Conservation (phyloP, 2,329 filamentous ascomycete species). For the Dothiorella sarmentorum region DNA sequence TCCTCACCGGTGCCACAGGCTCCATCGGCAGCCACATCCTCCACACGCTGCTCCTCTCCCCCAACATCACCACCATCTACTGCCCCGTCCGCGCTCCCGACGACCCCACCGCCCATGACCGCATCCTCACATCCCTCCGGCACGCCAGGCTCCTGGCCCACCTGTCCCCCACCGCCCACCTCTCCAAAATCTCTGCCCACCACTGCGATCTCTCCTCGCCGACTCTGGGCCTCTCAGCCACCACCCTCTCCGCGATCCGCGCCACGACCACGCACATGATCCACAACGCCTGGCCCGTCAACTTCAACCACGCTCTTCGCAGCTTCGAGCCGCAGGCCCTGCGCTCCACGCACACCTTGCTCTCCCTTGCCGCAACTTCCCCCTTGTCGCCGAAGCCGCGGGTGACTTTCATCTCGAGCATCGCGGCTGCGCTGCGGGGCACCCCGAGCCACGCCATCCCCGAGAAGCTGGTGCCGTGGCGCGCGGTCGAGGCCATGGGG, state of each 20-base stretch:
- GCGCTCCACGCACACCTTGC: slow-evolving; percentile 41
- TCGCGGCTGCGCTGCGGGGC: slow-evolving; percentile 3
- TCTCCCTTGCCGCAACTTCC: slow-evolving; percentile 30
- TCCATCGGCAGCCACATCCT: slow-evolving; percentile 59
- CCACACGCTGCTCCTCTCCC: slow-evolving; percentile 24
- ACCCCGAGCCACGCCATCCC: neutral
- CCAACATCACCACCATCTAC: slow-evolving; percentile 41
- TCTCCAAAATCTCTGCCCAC: slow-evolving; percentile 30
- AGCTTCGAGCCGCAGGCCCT: slow-evolving; percentile 44
- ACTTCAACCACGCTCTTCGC: slow-evolving; percentile 52
- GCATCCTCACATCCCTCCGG: slow-evolving; percentile 32
- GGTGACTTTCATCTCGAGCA: slow-evolving; percentile 12
- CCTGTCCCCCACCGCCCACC: slow-evolving; percentile 22
- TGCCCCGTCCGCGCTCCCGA: slow-evolving; percentile 46
- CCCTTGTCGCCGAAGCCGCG: neutral
- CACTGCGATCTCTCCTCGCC: slow-evolving; percentile 27
- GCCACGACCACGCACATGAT: slow-evolving; percentile 42
- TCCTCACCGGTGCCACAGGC: slow-evolving; percentile 62
- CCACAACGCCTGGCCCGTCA: slow-evolving; percentile 54
- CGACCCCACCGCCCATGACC: slow-evolving; percentile 22
- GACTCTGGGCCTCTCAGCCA: slow-evolving; percentile 38
- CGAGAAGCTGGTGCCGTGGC: neutral
- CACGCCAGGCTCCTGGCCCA: slow-evolving; percentile 30
- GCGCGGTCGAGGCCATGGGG: slow-evolving; percentile 19
- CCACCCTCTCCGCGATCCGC: slow-evolving; percentile 21